phyloP scores from a whole-genome alignment of 1,284 basidiomycete species.

The Takashimella tepidaria region DNA sequence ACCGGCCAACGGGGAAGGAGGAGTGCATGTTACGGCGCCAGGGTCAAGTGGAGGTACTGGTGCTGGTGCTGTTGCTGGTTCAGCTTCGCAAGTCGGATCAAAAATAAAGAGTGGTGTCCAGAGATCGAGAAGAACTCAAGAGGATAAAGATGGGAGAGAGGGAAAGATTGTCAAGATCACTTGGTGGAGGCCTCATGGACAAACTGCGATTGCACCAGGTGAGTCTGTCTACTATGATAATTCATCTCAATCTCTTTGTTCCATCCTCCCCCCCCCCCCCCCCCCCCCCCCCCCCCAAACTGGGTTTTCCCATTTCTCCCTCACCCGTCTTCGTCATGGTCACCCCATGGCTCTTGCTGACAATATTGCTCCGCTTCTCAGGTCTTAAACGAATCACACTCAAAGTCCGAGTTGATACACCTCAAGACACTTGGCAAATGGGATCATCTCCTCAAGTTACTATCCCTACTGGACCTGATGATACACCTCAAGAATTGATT shows the following conservation, averaged over 20 bases:
- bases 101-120: background rate
- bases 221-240: background rate
- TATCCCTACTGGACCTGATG: background rate
- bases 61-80: background rate
- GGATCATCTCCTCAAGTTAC: constrained; percentile 6
- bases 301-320: background rate
- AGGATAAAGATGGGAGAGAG: background rate
- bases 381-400: constrained; percentile 29
- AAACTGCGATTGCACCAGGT: constrained; percentile 34
- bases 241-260: background rate
- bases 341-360: too few species aligned
- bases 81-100: background rate
- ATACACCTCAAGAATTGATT: constrained; percentile 12
- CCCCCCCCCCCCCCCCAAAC: too few species aligned
- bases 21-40: background rate
- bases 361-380: background rate
- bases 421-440: constrained; percentile 4
- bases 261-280: too few species aligned
- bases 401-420: constrained; percentile 27
- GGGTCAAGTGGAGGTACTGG: background rate
- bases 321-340: background rate
- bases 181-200: constrained; percentile 37
- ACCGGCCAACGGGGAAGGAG: background rate
- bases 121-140: background rate
- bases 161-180: constrained; percentile 33